phyloP scores from a whole-genome alignment of 169 alveolate genomes.

The Ichthyophthirius multifiliis region DNA sequence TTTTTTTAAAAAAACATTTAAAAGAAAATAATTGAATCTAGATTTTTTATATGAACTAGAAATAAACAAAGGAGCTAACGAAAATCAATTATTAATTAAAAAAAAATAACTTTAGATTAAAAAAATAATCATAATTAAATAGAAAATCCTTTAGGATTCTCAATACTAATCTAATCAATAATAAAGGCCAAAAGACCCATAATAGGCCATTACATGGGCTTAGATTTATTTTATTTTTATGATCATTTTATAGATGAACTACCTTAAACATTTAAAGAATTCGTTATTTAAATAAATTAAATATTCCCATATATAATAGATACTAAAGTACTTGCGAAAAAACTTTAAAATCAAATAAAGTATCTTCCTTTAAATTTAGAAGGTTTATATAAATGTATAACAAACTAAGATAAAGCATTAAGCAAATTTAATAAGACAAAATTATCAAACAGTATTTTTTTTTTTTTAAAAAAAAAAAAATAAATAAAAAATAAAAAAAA shows the following conservation, averaged over 20 bases:
- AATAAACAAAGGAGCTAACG: neutral
- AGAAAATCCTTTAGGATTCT: neutral
- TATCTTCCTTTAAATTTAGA: neutral
- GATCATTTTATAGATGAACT: neutral
- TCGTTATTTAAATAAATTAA: neutral
- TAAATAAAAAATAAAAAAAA: neutral
- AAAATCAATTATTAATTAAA: neutral
- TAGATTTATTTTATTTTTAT: neutral
- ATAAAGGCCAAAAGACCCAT: neutral
- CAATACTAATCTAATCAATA: neutral
- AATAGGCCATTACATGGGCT: constrained; percentile 3
- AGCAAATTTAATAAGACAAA: neutral
- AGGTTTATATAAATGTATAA: neutral
- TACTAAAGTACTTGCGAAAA: neutral
- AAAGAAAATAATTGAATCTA: neutral
- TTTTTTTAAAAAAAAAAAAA: neutral
- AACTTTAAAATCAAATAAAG: neutral
- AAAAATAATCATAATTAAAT: neutral
- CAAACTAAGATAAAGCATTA: neutral
- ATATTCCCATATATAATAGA: neutral
- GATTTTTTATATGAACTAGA: neutral
- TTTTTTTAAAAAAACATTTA: neutral
- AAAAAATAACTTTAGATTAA: neutral
- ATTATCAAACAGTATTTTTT: neutral
- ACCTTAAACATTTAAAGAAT: neutral